These are phyloP conservation scores for Talaromyces piceae DNA, from an alignment of 2,329 filamentous ascomycete genomes.

Conservation along the genomic window DNA sequence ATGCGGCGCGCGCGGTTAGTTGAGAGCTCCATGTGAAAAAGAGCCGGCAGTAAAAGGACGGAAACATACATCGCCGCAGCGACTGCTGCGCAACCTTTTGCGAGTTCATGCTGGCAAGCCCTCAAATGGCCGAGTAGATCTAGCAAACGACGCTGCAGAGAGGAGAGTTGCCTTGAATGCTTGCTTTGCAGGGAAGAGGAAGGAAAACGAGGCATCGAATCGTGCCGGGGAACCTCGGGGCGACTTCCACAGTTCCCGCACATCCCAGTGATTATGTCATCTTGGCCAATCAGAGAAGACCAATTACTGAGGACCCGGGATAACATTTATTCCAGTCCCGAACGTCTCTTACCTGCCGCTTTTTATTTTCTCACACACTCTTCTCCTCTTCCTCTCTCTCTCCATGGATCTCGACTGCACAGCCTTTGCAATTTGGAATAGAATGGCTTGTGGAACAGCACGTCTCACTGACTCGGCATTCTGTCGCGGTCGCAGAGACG, in stretches of 20 bases:
- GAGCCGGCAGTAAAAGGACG: neutral
- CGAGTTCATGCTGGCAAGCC: conserved; percentile 35
- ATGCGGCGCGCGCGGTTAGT: conserved; percentile 16
- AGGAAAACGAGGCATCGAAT: conserved; percentile 15
- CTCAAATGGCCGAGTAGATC: too few relatives aligned
- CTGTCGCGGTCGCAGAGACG: conserved; percentile 37
- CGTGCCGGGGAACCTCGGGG: conserved; percentile 33
- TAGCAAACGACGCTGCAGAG: neutral
- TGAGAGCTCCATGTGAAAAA: neutral
- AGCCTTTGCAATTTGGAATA: neutral
- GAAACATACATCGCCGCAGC: conserved; percentile 42
- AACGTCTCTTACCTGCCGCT: conserved; percentile 8
- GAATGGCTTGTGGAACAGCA: conserved; percentile 6
- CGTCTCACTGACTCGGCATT: conserved; percentile 38
- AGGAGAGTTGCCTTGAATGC: neutral
- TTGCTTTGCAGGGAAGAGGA: conserved; percentile 6
- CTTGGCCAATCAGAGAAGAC: conserved; percentile 26
- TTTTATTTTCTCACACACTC: conserved; percentile 9
- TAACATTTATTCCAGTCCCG: conserved; percentile 30
- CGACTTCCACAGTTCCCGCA: neutral
- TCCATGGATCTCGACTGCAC: conserved; percentile 23
- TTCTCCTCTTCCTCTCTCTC: conserved; percentile 16
- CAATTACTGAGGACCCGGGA: conserved; percentile 29
- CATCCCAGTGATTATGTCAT: neutral
- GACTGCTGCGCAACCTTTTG: conserved; percentile 43